These are phyloP conservation scores for Mycena latifolia DNA, from an alignment of 768 basidiomycete genomes.

Conservation along the genomic window DNA sequence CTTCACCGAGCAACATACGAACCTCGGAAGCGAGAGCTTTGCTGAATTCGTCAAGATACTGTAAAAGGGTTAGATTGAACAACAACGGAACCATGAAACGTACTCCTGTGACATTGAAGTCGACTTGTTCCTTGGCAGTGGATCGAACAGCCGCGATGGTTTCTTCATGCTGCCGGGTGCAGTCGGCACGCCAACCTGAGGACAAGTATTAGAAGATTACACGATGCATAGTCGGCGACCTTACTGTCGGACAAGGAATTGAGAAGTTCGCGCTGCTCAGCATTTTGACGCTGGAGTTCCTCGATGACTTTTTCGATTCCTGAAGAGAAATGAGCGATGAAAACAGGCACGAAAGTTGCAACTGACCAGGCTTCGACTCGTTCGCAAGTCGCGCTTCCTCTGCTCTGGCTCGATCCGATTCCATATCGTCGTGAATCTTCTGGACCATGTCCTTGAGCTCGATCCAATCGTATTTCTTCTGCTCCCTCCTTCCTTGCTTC, in stretches of 20 bases:
- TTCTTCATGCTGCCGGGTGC: constrained; percentile 72
- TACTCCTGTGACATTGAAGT: constrained; percentile 88
- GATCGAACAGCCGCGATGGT: constrained; percentile 75
- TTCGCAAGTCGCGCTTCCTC: constrained; percentile 67
- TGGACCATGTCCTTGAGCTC: constrained; percentile 73
- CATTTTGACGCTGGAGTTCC: constrained; percentile 69
- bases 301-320: constrained; percentile 73
- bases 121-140: constrained; percentile 82
- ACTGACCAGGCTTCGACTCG: constrained; percentile 69
- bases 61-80: constrained; percentile 12
- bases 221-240: constrained; percentile 39
- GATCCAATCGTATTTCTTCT: constrained; percentile 69
- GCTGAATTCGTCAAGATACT: constrained; percentile 93
- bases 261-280: constrained; percentile 70
- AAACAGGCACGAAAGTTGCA: not conserved
- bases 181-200: constrained; percentile 78
- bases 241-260: constrained; percentile 67
- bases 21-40: constrained; percentile 87
- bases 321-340: constrained; percentile 42
- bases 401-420: constrained; percentile 60
- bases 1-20: constrained; percentile 85
- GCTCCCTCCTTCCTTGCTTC: constrained; percentile 67
- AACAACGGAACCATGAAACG: not conserved
- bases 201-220: constrained; percentile 28
- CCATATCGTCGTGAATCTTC: constrained; percentile 68